Evolutionary conservation across 352 stramenopile genomes (phyloP).

Genomic region (Pythium myriotylum): DNA sequence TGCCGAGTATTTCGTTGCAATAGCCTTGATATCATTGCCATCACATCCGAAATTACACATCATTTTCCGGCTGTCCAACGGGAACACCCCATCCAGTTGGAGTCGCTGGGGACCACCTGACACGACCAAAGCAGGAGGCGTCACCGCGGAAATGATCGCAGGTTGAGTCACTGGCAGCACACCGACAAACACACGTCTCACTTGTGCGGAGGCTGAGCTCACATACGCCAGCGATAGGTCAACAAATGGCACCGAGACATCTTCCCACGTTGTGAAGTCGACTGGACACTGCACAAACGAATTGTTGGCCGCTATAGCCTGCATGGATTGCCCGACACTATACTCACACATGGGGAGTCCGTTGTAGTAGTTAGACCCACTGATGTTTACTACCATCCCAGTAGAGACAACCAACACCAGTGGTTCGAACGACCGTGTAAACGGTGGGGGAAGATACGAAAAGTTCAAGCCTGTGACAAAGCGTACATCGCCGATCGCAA

Average conservation of each 20-base stretch:
- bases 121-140: conserved; percentile 5
- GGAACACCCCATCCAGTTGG: conserved; percentile 15
- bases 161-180: not conserved
- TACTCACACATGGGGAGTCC: conserved; percentile 14
- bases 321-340: not conserved
- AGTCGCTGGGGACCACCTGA: conserved; percentile 4
- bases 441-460: conserved; percentile 2
- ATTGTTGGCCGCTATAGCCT: not conserved
- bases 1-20: not conserved
- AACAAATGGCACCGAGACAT: conserved; percentile 2
- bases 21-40: not conserved
- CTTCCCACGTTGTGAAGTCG: not conserved
- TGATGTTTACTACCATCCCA: conserved; percentile 1
- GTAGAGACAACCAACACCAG: not conserved
- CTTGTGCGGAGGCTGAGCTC: not conserved
- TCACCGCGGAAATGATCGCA: not conserved
- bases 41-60: conserved; percentile 11
- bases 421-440: conserved; percentile 1
- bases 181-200: conserved; percentile 1
- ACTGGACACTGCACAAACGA: conserved; percentile 17
- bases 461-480: conserved; percentile 13
- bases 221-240: conserved; percentile 6
- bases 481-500: not conserved
- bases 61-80: not conserved
- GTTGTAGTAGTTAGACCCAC: conserved; percentile 4